Conservation (phyloP, 495 filamentous ascomycete species). For the Astrocystis sublimbata region DNA sequence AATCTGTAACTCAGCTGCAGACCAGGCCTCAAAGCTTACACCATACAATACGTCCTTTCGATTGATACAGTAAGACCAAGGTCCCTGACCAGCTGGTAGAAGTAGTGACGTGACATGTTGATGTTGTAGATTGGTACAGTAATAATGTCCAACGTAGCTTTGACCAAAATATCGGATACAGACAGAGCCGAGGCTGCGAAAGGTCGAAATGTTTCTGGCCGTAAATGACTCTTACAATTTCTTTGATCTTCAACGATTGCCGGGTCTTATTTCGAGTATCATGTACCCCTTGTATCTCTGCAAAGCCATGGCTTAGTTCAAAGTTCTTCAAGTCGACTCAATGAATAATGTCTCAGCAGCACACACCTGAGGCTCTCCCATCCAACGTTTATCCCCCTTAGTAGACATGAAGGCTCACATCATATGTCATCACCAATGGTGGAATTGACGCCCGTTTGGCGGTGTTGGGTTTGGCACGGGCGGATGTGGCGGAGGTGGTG, state of each 20-base stretch:
- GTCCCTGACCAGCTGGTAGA: neutral
- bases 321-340: neutral
- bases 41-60: neutral
- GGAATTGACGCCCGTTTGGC: neutral
- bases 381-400: neutral
- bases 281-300: neutral
- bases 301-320: neutral
- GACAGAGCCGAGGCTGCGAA: neutral
- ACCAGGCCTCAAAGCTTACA: neutral
- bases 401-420: neutral
- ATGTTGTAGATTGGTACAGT: neutral
- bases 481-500: slow-evolving; percentile 6
- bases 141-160: neutral
- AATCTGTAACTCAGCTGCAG: neutral
- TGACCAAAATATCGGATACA: neutral
- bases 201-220: neutral
- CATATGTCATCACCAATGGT: neutral
- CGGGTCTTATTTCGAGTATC: neutral
- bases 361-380: neutral
- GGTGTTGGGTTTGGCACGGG: slow-evolving; percentile 13
- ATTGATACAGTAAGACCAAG: neutral
- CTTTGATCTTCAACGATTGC: neutral
- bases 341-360: neutral
- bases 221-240: neutral
- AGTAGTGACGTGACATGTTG: neutral